Evolutionary conservation across 192 early-diverging fungal genomes (phyloP), one percentile per base, ranked within the genome.

Genomic region (Linnemannia exigua): DNA sequence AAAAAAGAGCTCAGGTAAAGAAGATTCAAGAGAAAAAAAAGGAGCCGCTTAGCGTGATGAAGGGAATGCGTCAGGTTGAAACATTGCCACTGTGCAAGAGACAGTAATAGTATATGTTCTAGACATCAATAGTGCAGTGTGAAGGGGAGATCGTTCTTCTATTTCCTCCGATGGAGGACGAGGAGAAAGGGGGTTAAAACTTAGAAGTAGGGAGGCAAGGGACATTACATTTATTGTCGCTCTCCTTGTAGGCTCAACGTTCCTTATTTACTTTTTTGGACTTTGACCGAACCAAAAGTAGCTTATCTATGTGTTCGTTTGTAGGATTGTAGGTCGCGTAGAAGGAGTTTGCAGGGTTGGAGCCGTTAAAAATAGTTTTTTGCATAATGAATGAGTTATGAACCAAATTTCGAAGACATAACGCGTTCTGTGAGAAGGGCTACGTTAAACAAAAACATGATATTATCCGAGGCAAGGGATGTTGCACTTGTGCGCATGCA

Each of bases 311-410:
- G 9, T 25, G 28, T 63, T 63, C 58, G 11, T n/a, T n/a, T n/a
- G n/a, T n/a, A n/a, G n/a, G n/a, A n/a, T 63, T 31, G 28, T 15
- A 14, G 28, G 25, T 14, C 58, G 25, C 31, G 58, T 31, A 63
- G 28, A 12, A 31, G 5, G 3, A 44, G 41, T 44, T 15, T 1
- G 12, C 28, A 31, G 28, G 5, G 9, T 14, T n/a, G n/a, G n/a
- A n/a, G 2, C 58, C 14, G 58, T 63, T 63, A 31, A 63, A 63
- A 63, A 63, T 63, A 63, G 28, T n/a, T 69, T 69, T 69, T 67
- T 41, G 28, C 37, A 38, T 38, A 69, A 41, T 6, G 37, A 69
- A 38, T 19, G 22, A 20, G n/a, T n/a, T n/a, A n/a, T n/a, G n/a
- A n/a, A n/a, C n/a, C n/a, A n/a, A n/a, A n/a, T n/a, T n/a, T n/a